A percentile compares a stretch with the other conserved stretches of the same genome.
Evolutionary conservation across 2,329 filamentous ascomycete genomes (phyloP).

Genomic region (Lasiodiplodia theobromae): DNA sequence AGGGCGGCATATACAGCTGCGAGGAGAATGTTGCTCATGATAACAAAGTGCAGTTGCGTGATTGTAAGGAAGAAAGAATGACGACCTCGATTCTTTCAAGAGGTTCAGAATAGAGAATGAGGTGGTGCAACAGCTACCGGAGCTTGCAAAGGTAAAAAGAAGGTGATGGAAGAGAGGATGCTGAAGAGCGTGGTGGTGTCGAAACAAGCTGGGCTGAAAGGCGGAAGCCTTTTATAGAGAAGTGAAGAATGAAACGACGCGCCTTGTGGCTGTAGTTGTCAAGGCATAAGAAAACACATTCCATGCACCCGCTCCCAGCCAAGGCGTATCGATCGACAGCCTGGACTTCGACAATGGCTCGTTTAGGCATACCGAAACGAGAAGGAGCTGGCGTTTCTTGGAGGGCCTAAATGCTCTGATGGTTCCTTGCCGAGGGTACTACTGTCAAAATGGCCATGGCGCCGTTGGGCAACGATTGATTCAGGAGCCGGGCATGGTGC

Average conservation of each 20-base stretch:
- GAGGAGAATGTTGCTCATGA: constrained; percentile 17
- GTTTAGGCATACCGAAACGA: constrained; percentile 9
- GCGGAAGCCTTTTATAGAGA: constrained; percentile 21
- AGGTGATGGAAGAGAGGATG: constrained; percentile 1
- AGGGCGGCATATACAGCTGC: constrained; percentile 16
- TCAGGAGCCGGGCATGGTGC: background rate
- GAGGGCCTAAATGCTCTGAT: background rate
- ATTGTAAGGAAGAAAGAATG: constrained; percentile 2
- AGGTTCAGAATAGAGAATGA: constrained; percentile 16
- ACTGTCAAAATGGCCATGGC: background rate
- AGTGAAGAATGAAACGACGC: constrained; percentile 8
- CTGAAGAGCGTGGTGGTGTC: constrained; percentile 17
- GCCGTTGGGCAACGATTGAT: background rate
- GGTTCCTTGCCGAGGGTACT: constrained; percentile 11
- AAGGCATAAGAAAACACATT: background rate
- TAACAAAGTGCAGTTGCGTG: background rate
- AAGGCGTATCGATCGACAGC: constrained; percentile 5
- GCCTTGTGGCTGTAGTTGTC: background rate
- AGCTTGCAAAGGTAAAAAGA: constrained; percentile 21
- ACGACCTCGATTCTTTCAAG: constrained; percentile 13
- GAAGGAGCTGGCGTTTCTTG: constrained; percentile 13
- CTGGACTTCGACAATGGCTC: constrained; percentile 1
- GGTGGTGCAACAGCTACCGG: constrained; percentile 21
- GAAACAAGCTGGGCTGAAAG: background rate
- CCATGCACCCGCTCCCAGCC: background rate